Base-by-base conservation (phyloP, 2,329 filamentous ascomycete genomes). In the Teratosphaeria zuluensis region DNA sequence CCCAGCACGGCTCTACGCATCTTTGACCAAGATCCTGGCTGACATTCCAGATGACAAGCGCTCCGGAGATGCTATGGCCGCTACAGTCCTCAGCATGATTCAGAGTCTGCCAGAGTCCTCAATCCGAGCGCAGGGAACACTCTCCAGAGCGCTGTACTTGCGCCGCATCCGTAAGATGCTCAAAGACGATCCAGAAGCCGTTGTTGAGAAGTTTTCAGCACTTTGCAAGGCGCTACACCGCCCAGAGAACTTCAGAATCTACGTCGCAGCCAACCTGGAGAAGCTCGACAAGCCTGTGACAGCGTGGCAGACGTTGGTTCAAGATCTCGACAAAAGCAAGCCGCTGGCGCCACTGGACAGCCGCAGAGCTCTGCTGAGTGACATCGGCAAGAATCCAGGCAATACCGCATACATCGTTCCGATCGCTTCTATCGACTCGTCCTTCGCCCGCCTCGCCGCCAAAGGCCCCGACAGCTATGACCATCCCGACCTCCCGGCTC, bases 11-110 rank as follows among this genome's bases (percentile, higher is more conserved):
- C 74, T 87, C 24, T 78, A 80, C 56, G 78, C 83, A 1, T 81
- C 83, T 46, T 78, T 95, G 16, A 85, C 86, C 59, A 95, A 96
- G 73, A 84, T 95, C 53, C 80, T 96, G 19, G 91, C 92, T 2
- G 92, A 97, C 66, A 87, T 99, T 19, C 94, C 94, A 0, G 91
- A 96, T 69, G 81, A 86, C 56, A 99, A 97, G 78, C 89, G 94
- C 51, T 89, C 88, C 66, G 94, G 94, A 1, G 83, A 86, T 58
- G 73, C 79, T 59, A 87, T 87, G 84, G 74, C 80, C 31, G 77
- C 76, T 53, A 78, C 81, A 1, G 81, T 85, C 5, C 79, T 94
- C 66, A 82, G 86, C 62, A 90, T 92, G 74, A 83, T 95, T 24
- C 90, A 96, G 71, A 84, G 89, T 67, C 81, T 87, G n/a, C 82